Evolutionary conservation across 2,329 filamentous ascomycete genomes (phyloP), one percentile per base, ranked within the genome.

Genomic region (Arthrobotrys conoides): DNA sequence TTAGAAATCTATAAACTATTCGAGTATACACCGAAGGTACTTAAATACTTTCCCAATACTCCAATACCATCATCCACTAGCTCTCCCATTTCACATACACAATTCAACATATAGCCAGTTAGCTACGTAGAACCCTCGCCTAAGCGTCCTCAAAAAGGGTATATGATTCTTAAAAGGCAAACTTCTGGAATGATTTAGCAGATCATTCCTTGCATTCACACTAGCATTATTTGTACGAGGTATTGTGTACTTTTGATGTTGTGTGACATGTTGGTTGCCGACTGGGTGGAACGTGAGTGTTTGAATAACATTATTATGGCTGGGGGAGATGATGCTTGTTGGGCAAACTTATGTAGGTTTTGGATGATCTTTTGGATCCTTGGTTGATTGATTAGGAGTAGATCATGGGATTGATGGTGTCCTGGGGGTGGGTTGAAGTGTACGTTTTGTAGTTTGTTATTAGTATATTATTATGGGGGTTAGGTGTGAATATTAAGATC

Each of bases 101-200:
- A n/a, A n/a, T n/a, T n/a, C n/a, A n/a, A n/a, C n/a, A n/a, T n/a
- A n/a, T n/a, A n/a, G n/a, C n/a, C n/a, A 30, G 27, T 30, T 30
- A 30, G 6, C 53, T 38, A 61, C 57, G 36, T 61, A 44, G 9
- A 41, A 0, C 27, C 27, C 22, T 61, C 57, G 44, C 18, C 64
- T 36, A 49, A 5, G 27, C 27, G 6, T 30, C 27, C 6, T 30
- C 27, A 30, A 30, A 30, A 30, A 30, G 6, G 8, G 22, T 22
- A 2, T 9, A n/a, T 51, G 10, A 16, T 53, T 55, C 64, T 46
- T 27, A 27, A 68, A 59, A 49, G 67, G 61, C 70, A 73, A 73
- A 73, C 70, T 73, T 73, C 70, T 67, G 48, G 70, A 73, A 73
- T 2, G 16, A n/a, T 44, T 8, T 9, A n/a, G 2, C 9, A 67